A percentile compares a stretch with the other conserved stretches of the same genome.
phyloP scores from a whole-genome alignment of 2,329 filamentous ascomycete genomes.

The Aspergillus sp. region DNA sequence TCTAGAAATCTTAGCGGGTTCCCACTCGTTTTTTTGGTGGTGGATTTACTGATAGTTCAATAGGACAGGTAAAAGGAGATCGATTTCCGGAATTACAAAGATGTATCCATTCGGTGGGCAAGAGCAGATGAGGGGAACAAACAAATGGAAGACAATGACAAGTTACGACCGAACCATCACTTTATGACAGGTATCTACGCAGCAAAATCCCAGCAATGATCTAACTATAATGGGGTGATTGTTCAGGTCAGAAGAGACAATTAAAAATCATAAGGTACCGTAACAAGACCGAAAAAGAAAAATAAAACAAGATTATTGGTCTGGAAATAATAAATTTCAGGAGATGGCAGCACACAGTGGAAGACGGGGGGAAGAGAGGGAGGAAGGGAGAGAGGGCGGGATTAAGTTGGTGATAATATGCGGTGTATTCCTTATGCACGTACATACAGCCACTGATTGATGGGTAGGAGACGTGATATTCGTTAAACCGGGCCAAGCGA shows the following conservation, averaged over 20 bases:
- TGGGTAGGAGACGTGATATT: neutral
- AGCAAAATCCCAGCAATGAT: neutral
- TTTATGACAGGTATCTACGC: neutral
- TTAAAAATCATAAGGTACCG: neutral
- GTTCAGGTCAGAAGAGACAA: neutral
- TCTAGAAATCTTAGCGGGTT: conserved; percentile 9
- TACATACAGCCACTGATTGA: neutral
- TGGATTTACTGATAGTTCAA: neutral
- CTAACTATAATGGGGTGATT: neutral
- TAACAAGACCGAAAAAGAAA: too few species aligned
- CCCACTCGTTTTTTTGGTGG: neutral
- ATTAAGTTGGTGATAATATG: conserved; percentile 8
- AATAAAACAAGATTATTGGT: neutral
- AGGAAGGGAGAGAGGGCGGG: conserved; percentile 2
- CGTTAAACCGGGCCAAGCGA: neutral
- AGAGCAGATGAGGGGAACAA: neutral
- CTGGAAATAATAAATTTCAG: neutral
- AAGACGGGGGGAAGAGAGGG: neutral
- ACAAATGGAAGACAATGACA: neutral
- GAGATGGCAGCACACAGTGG: neutral
- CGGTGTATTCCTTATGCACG: conserved; percentile 8
- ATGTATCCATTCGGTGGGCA: neutral
- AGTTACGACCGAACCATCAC: neutral
- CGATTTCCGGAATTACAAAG: neutral
- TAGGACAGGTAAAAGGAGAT: conserved; percentile 1